Base-by-base conservation (phyloP, 805 yeast genomes). In the Starmerella scarabaei region DNA sequence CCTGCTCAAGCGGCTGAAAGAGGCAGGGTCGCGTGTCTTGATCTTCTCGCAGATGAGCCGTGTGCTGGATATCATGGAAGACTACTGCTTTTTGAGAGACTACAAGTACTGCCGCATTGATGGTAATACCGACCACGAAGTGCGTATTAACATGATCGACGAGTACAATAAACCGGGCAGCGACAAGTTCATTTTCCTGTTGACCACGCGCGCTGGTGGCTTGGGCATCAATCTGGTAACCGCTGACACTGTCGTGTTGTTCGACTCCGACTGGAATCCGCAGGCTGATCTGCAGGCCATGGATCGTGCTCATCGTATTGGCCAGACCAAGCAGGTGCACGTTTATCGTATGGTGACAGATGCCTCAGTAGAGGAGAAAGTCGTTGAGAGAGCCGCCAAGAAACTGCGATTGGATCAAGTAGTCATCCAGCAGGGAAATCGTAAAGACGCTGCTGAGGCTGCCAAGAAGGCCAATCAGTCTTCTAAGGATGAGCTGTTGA, bases 251-350 rank as follows among this genome's bases (percentile, higher is more conserved):
- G 97, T 86, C 36, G 72, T 86, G 3, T 60, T 86, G 21, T 88
- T 74, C 56, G 97, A 86, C 59, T 80, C 93, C 0, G 97, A 86
- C 63, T 86, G 97, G 97, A 86, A 86, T 56, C 97, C 97, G 2
- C 97, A 86, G 57, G 96, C 95, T 0, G 97, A 86, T 66, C 67
- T 86, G 53, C 97, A 86, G 63, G 96, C 96, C 1, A 86, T 86
- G 97, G 97, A 88, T 59, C 72, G 97, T 56, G 97, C 96, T 1
- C 97, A 86, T 57, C 75, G 97, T 66, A 86, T 86, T 56, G 97
- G 97, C 16, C 97, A 86, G 59, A 88, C 82, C 58, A 88, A 88
- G 56, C 98, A 88, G 63, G 98, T 88, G 7, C 72, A 77, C 52
- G 97, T 88, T 16, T 88, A 72, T 58, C 67, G 98, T 49, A 83